Conservation (phyloP, 768 basidiomycete species). For the Termitomyces titanicus region DNA sequence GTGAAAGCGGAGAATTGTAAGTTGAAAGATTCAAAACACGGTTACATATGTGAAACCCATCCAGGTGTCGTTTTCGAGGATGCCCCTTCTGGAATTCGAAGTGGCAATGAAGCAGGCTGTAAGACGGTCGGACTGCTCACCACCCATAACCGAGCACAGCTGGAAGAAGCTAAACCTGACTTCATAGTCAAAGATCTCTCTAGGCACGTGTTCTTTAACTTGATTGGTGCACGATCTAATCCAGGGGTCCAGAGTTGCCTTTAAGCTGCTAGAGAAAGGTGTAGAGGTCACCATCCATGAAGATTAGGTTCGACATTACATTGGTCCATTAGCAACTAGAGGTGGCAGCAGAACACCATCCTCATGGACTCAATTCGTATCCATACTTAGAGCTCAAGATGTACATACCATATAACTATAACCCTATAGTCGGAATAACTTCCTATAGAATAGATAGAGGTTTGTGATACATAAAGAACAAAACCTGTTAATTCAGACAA, state of each 20-base stretch:
- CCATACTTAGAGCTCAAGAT: background rate
- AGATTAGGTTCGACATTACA: constrained; percentile 19
- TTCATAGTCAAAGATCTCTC: constrained; percentile 74
- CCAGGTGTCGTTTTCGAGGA: constrained; percentile 87
- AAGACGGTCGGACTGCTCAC: constrained; percentile 83
- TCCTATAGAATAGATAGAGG: constrained; percentile 3
- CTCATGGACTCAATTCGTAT: background rate
- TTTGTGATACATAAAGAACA: constrained; percentile 7
- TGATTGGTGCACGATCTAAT: background rate
- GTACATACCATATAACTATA: background rate
- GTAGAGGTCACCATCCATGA: constrained; percentile 43
- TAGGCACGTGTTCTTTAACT: constrained; percentile 37
- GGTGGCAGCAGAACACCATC: background rate
- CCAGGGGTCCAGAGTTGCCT: constrained; percentile 23
- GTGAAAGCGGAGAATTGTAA: constrained; percentile 61
- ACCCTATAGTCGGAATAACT: background rate
- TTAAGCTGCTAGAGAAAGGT: constrained; percentile 32
- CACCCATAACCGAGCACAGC: constrained; percentile 65
- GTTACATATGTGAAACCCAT: constrained; percentile 2
- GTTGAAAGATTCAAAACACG: constrained; percentile 10
- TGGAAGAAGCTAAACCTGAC: constrained; percentile 60
- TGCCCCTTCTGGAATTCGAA: constrained; percentile 79
- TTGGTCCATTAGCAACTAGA: background rate
- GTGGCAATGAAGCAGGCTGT: constrained; percentile 80
- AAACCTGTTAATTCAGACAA: constrained; percentile 5